phyloP scores from a whole-genome alignment of 768 basidiomycete species.

The Amanita rubescens region DNA sequence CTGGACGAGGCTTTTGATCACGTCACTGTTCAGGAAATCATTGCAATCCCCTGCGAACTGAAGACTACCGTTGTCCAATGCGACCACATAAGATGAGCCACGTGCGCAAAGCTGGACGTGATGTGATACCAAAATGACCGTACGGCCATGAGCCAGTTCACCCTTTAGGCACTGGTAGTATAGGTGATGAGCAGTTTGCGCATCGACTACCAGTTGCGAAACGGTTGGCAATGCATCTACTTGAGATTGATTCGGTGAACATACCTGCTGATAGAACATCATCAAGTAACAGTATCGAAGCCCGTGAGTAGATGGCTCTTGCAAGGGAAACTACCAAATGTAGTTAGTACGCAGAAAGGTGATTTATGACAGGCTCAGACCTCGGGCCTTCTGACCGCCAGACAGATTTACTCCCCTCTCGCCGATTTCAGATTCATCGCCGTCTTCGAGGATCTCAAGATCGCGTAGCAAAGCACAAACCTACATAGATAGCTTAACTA shows the following conservation, averaged over 20 bases:
- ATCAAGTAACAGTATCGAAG: slow-evolving; percentile 74
- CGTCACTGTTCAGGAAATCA: slow-evolving; percentile 52
- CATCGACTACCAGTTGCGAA: slow-evolving; percentile 54
- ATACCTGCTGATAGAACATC: slow-evolving; percentile 61
- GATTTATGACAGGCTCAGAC: slow-evolving; percentile 34
- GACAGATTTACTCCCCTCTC: slow-evolving; percentile 64
- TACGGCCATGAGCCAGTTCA: slow-evolving; percentile 71
- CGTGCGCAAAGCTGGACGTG: slow-evolving; percentile 85
- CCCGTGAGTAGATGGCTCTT: slow-evolving; percentile 86
- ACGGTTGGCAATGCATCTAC: background rate
- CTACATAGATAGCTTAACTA: slow-evolving; percentile 25
- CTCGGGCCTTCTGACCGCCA: slow-evolving; percentile 63
- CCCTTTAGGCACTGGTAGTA: slow-evolving; percentile 81
- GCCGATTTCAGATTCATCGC: slow-evolving; percentile 82
- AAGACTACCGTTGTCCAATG: slow-evolving; percentile 76
- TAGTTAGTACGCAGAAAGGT: slow-evolving; percentile 24
- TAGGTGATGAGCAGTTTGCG: slow-evolving; percentile 87
- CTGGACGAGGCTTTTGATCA: slow-evolving; percentile 56
- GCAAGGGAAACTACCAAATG: slow-evolving; percentile 31
- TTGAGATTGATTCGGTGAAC: slow-evolving; percentile 3
- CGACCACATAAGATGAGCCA: slow-evolving; percentile 75
- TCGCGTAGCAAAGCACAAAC: slow-evolving; percentile 66
- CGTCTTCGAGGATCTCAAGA: slow-evolving; percentile 78
- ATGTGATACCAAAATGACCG: slow-evolving; percentile 90
- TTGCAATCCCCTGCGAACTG: slow-evolving; percentile 62